Conservation (phyloP, 2,329 filamentous ascomycete genomes). For the Nigrospora osmanthi region DNA sequence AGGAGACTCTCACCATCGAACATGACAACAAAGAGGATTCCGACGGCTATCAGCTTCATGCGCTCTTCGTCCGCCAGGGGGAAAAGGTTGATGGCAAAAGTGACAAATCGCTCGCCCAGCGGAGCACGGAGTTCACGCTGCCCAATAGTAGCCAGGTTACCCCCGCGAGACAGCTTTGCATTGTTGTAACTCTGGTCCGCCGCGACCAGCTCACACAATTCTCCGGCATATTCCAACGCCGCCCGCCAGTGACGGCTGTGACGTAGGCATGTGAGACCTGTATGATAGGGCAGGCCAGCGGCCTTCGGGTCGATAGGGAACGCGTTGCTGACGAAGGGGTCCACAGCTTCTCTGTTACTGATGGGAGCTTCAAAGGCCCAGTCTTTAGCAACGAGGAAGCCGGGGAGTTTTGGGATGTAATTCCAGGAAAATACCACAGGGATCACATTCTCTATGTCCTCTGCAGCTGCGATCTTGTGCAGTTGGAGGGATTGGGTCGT, state of each 20-base stretch:
- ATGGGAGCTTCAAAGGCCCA: not conserved
- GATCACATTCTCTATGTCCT: not conserved
- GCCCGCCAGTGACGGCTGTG: not conserved
- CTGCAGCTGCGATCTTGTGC: not conserved
- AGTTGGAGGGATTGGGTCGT: not conserved
- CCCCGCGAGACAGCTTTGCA: not conserved
- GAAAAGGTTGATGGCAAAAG: not conserved
- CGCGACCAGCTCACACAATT: not conserved
- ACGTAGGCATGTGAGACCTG: not conserved
- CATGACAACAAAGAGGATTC: not conserved
- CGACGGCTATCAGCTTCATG: constrained; percentile 1
- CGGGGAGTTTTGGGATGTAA: not conserved
- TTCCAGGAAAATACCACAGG: not conserved
- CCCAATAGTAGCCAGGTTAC: not conserved
- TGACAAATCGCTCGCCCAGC: not conserved
- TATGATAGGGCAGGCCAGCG: not conserved
- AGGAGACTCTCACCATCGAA: not conserved
- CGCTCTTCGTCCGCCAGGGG: not conserved
- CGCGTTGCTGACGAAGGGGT: not conserved
- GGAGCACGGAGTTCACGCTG: not conserved
- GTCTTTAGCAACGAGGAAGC: not conserved
- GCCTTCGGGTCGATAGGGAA: not conserved
- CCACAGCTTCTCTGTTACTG: not conserved
- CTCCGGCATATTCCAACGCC: not conserved
- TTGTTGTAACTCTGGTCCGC: not conserved